Evolutionary conservation across 371 early-diverging fungal species (phyloP).

Genomic region (Rhizopus arrhizus): DNA sequence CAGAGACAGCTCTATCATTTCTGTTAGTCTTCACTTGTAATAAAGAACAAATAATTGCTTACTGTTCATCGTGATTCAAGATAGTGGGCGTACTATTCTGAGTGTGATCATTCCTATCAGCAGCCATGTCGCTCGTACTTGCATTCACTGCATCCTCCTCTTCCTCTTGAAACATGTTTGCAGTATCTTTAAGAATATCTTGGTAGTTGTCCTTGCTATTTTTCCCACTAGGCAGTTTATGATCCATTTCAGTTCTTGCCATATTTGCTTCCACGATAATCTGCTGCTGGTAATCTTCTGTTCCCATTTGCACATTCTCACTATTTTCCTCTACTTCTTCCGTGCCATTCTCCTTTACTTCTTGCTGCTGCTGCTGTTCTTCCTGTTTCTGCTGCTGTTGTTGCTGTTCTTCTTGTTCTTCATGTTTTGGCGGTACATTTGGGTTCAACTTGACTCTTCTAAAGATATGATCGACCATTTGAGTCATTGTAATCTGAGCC

Average conservation of each 20-base stretch:
- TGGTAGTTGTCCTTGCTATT: conserved; percentile 42
- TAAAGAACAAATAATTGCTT: neutral
- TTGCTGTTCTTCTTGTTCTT: neutral
- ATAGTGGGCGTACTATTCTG: neutral
- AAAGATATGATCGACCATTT: conserved; percentile 90
- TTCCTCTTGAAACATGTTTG: conserved; percentile 48
- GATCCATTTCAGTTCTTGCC: conserved; percentile 52
- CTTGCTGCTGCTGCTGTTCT: neutral
- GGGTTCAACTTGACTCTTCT: conserved; percentile 53
- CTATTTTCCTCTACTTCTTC: neutral
- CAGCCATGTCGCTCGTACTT: neutral
- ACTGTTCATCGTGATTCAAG: neutral
- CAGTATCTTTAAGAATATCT: conserved; percentile 52
- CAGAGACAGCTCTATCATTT: conserved; percentile 13
- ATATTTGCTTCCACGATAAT: conserved; percentile 55
- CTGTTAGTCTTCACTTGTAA: neutral
- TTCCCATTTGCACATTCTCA: neutral
- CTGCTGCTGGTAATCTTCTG: conserved; percentile 38
- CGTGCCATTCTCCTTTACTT: conserved; percentile 1
- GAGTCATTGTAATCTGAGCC: conserved; percentile 85
- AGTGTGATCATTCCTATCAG: neutral
- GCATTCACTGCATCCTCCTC: conserved; percentile 10
- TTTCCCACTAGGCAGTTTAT: conserved; percentile 38
- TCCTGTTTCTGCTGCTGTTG: neutral
- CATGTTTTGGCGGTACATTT: conserved; percentile 7